Evolutionary conservation across 108 stramenopile genomes (phyloP), one percentile per base, ranked within the genome.

Genomic region (Cyclostephanos tholiformis): DNA sequence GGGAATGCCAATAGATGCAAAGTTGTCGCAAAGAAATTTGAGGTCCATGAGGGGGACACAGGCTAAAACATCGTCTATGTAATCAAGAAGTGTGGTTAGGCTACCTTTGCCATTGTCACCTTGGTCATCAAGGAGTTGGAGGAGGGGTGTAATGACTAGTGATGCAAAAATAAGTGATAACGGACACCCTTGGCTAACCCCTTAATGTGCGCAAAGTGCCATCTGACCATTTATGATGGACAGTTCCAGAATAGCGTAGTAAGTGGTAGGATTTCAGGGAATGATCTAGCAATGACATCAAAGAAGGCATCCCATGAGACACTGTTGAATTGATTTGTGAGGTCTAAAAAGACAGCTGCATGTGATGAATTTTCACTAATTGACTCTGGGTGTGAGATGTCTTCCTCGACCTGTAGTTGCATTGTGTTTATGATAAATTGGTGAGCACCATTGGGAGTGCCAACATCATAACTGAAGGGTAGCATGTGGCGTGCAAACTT

Each of bases 131-230:
- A 74, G 73, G 30, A 74, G 43, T 25, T 38, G 26, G 64, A 74
- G 73, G 30, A 74, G 43, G 13, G 20, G 26, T 52, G 52, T 13
- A 1, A 74, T 30, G 0, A 74, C 52, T 2, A 74, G 23, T 0
- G 63, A 35, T 35, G 64, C 65, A 29, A 74, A 59, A 6, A 74
- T 22, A 0, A 52, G 64, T 35, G 73, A 74, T 27, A 65, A 4
- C 16, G 73, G 73, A 36, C 73, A 74, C 1, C 73, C 73, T 48
- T 74, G 73, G 8, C 53, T 61, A 19, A 74, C 65, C 1, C 73
- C 73, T 29, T 74, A 63, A 3, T 38, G 11, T 20, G 23, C 13
- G 20, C 63, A 51, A 56, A 4, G 59, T 19, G 0, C 58, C 58
- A 20, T 71, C 20, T 17, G 60, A 2, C 38, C 32, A 29, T 32